These are phyloP conservation scores for Paraurostyla sp. DNA, from an alignment of 73 alveolate genomes.

Conservation along the genomic window DNA sequence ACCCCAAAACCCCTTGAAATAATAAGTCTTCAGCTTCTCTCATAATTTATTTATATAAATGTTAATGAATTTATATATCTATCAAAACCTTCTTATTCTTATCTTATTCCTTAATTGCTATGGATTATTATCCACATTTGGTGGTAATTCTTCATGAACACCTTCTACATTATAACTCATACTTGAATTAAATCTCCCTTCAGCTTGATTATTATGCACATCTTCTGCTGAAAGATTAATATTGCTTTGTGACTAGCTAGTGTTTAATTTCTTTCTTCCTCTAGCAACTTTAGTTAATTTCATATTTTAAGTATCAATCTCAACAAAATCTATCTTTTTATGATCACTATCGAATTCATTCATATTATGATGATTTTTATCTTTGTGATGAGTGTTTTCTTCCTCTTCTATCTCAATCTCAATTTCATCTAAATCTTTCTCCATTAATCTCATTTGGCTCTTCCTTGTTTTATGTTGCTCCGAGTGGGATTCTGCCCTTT, in stretches of 20 bases:
- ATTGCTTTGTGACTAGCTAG: neutral
- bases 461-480: neutral
- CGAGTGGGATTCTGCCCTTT: neutral
- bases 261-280: neutral
- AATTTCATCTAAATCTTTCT: neutral
- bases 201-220: neutral
- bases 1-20: too few species aligned
- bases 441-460: neutral
- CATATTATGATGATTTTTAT: neutral
- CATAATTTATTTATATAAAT: too few species aligned
- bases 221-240: neutral
- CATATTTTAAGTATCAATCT: too few species aligned
- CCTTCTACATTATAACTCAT: neutral
- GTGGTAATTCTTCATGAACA: neutral
- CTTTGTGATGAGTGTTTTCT: neutral
- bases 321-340: neutral
- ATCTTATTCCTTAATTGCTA: neutral
- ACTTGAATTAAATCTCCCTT: neutral
- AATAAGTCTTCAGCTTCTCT: too few species aligned
- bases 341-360: neutral
- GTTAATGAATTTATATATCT: too few species aligned
- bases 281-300: slow-evolving; percentile 8
- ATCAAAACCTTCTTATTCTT: neutral
- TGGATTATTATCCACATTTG: neutral
- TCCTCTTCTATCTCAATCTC: slow-evolving; percentile 21